Percentiles rank a stretch among this genome's conserved stretches.
These are phyloP conservation scores for Candida fluviatilis DNA, from an alignment of 805 yeast genomes.

Conservation along the genomic window DNA sequence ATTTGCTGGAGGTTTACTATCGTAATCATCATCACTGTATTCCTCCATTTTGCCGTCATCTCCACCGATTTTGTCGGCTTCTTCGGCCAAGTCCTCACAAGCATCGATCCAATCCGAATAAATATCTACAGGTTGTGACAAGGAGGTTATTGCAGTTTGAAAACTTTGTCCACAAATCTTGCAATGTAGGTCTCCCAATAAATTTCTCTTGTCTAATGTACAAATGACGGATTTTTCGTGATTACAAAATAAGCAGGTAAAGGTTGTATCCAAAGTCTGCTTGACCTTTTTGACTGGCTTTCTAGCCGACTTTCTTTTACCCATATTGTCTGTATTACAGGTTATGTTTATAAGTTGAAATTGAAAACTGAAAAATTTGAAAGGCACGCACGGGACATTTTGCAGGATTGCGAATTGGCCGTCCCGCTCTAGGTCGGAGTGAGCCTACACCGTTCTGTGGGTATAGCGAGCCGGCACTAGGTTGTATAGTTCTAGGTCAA, in stretches of 20 bases:
- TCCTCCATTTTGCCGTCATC: constrained; percentile 23
- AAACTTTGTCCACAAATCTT: constrained; percentile 93
- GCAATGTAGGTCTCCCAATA: constrained; percentile 80
- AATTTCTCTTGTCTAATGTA: constrained; percentile 78
- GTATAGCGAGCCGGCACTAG: too few relatives aligned
- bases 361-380: background rate
- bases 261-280: constrained; percentile 73
- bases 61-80: constrained; percentile 21
- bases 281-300: constrained; percentile 77
- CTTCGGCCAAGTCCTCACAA: constrained; percentile 79
- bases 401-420: too few relatives aligned
- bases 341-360: background rate
- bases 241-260: constrained; percentile 91
- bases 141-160: constrained; percentile 80
- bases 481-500: too few relatives aligned
- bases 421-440: too few relatives aligned
- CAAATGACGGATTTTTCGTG: constrained; percentile 92
- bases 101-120: constrained; percentile 99
- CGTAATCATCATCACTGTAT: constrained; percentile 34
- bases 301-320: constrained; percentile 73
- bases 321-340: constrained; percentile 43
- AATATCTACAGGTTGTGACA: constrained; percentile 88
- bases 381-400: background rate
- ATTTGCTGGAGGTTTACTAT: constrained; percentile 8
- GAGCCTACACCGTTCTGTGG: too few relatives aligned